Evolutionary conservation across 306 rosid species (phyloP), one percentile per base, ranked within the genome.

Genomic region (Cucurbita maxima): DNA sequence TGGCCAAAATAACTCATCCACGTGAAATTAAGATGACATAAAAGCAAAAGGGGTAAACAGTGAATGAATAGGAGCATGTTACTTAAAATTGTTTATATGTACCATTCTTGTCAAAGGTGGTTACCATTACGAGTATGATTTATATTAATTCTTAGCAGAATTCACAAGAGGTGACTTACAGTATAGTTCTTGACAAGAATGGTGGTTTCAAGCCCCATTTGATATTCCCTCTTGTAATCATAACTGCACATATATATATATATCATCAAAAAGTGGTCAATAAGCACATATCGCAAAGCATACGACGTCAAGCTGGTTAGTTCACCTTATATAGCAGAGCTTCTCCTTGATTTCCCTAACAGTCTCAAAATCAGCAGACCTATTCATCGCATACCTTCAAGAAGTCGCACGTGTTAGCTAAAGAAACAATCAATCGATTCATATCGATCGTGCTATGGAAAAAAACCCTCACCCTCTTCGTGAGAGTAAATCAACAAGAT

Each of bases 161-260:
- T 25, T 68, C 14, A 36, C 15, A 70, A 37, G 4, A 70, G 45
- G 7, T 36, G 59, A 86, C 96, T 82, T 82, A 95, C 99, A 64
- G 99, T 91, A 77, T 95, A 95, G 71, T 95, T 83, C 79, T 95
- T 91, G 43, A 91, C 97, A 76, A 95, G 99, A 76, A 95, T 91
- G 48, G 99, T 95, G 76, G 99, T 95, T 81, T 95, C 99, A 79
- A 95, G 97, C 48, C 99, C 99, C 87, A 91, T 75, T 68, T 95
- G 97, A 82, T 95, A 95, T 87, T 95, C 99, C 87, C 97, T 91
- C 88, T 91, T 91, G 89, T 95, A 95, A 81, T 95, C 97, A 81
- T 95, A 95, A 81, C 99, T 95, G 85, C 72, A 78, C 1, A 25
- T 25, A 25, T 1, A 78, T 53, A 75, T 75, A 76, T 72, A 63